Conservation (phyloP, 75 land plant species). For the Gnetum montanum region DNA sequence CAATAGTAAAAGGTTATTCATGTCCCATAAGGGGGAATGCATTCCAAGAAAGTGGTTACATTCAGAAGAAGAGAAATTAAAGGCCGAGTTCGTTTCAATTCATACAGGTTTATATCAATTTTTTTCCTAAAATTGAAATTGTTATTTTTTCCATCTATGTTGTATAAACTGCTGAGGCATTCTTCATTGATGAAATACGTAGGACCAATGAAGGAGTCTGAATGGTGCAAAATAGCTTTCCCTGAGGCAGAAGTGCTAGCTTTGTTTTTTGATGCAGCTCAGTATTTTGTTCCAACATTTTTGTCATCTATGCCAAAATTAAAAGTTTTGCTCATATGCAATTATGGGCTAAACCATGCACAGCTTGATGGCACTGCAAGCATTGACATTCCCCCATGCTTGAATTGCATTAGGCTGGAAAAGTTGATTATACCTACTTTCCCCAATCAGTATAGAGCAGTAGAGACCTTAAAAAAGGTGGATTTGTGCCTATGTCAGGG, state of each 20-base stretch:
- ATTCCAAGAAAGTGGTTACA: slow-evolving; percentile 47
- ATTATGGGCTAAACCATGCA: slow-evolving; percentile 24
- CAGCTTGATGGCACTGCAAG: slow-evolving; percentile 21
- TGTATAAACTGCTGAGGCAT: background rate
- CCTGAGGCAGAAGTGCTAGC: slow-evolving; percentile 54
- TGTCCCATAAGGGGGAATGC: slow-evolving; percentile 33
- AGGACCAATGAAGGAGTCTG: slow-evolving; percentile 49
- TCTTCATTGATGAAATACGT: background rate
- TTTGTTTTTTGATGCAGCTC: slow-evolving; percentile 28
- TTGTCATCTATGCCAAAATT: slow-evolving; percentile 37
- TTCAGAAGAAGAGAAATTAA: slow-evolving; percentile 23
- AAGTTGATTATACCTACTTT: slow-evolving; percentile 27
- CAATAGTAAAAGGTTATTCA: slow-evolving; percentile 31
- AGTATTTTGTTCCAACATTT: slow-evolving; percentile 50
- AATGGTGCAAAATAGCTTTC: slow-evolving; percentile 42
- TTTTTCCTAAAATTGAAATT: background rate
- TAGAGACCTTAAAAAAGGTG: slow-evolving; percentile 24
- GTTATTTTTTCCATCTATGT: background rate
- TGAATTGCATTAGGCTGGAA: slow-evolving; percentile 52
- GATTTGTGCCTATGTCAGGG: slow-evolving; percentile 40
- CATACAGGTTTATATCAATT: slow-evolving; percentile 34
- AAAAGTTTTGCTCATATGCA: slow-evolving; percentile 31
- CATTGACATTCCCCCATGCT: slow-evolving; percentile 17
- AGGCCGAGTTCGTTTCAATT: slow-evolving; percentile 52
- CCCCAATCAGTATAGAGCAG: slow-evolving; percentile 6